A percentile compares a stretch with the other conserved stretches of the same genome.
Evolutionary conservation across 2,329 filamentous ascomycete species (phyloP).

Genomic region (Sclerotiophoma versabilis): DNA sequence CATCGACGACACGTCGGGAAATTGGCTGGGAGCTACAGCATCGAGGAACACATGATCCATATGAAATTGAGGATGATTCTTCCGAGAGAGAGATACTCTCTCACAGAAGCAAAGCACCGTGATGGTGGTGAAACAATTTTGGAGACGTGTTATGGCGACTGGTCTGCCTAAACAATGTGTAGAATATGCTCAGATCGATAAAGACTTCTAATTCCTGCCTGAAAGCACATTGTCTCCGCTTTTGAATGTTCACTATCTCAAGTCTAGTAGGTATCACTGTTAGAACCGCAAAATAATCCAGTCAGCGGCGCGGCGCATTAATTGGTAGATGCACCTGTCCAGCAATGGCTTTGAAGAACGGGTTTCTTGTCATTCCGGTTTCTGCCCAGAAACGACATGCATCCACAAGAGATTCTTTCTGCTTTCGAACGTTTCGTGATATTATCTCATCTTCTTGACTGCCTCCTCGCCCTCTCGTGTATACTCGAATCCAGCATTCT

Average conservation of each 20-base stretch:
- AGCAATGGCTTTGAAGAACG: too few species aligned
- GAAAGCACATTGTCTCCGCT: too few species aligned
- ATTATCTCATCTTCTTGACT: neutral
- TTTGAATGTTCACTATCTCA: too few species aligned
- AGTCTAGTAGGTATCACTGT: too few species aligned
- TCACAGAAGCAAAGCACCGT: neutral
- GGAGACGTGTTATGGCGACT: neutral
- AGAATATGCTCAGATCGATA: too few species aligned
- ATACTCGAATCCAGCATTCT: neutral
- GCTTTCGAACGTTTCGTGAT: neutral
- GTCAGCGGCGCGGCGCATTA: too few species aligned
- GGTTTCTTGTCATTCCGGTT: neutral
- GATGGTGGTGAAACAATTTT: neutral
- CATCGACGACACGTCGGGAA: neutral
- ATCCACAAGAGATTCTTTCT: conserved; percentile 9
- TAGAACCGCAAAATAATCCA: too few species aligned
- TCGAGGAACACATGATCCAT: conserved; percentile 8
- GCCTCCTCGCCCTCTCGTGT: neutral
- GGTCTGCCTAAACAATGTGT: too few species aligned
- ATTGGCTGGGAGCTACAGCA: conserved; percentile 15
- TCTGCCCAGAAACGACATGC: conserved; percentile 14
- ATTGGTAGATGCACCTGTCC: neutral
- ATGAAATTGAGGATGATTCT: conserved; percentile 6
- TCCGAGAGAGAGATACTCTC: conserved; percentile 12
- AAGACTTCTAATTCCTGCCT: too few species aligned